phyloP scores from a whole-genome alignment of 163 green algal genomes.

The Trebouxiophyceae sp. region DNA sequence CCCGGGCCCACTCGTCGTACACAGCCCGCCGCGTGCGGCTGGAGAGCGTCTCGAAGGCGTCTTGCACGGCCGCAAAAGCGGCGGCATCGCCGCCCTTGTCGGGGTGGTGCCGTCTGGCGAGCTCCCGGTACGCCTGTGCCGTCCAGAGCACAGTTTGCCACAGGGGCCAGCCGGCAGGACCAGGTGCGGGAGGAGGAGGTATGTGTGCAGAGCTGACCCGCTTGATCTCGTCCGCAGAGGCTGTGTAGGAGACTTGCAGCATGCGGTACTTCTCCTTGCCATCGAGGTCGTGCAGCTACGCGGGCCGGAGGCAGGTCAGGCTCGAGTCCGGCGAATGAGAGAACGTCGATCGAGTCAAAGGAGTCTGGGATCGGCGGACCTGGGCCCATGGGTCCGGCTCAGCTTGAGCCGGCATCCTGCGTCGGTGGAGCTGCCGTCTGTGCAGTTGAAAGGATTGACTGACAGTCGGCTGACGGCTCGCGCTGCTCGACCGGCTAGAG shows the following conservation, averaged over 20 bases:
- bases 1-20: constrained; percentile 62
- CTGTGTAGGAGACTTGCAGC: constrained; percentile 18
- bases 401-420: no score
- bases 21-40: constrained; percentile 40
- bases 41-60: constrained; percentile 61
- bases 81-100: constrained; percentile 67
- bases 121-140: constrained; percentile 50
- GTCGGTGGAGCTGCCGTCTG: no score
- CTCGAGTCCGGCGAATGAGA: no score
- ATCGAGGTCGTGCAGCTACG: constrained; percentile 48
- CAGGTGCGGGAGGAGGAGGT: no score
- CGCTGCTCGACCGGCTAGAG: no score
- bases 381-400: no score
- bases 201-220: constrained; percentile 17
- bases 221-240: constrained; percentile 28
- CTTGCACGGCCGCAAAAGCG: constrained; percentile 48
- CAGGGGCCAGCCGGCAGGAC: no score
- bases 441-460: no score
- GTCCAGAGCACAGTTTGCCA: no score
- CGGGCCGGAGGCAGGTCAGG: neutral
- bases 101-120: constrained; percentile 56
- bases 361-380: no score
- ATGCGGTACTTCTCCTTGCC: constrained; percentile 31
- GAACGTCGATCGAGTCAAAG: no score
- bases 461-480: no score